These are phyloP conservation scores for Saccharum hybrid DNA, from an alignment of 202 grass and related monocot species.

Conservation along the genomic window DNA sequence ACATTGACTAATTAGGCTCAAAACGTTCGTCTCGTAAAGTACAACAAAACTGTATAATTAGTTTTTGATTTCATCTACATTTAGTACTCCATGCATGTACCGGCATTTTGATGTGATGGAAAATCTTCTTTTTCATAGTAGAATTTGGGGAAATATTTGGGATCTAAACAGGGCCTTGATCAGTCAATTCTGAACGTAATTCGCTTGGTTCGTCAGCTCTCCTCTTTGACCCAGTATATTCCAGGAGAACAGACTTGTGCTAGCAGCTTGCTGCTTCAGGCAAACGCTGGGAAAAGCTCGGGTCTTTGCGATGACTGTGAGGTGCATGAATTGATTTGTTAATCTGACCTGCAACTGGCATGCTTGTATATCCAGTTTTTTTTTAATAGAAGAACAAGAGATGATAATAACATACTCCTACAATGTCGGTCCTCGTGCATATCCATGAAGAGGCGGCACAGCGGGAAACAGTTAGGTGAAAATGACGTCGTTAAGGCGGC, in stretches of 20 bases:
- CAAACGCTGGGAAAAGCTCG: background rate
- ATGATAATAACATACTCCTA: background rate
- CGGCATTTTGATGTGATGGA: too few species aligned
- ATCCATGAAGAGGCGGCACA: background rate
- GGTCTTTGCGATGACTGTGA: conserved; percentile 1
- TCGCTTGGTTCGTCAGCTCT: background rate
- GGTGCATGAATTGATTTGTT: background rate
- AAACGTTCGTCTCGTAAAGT: too few species aligned
- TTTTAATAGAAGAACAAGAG: background rate
- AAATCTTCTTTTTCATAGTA: too few species aligned
- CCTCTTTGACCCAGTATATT: conserved; percentile 32
- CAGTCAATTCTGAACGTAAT: too few species aligned
- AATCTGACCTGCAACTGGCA: conserved; percentile 11
- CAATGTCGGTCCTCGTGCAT: conserved; percentile 6
- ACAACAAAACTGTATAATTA: too few species aligned
- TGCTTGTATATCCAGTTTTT: background rate
- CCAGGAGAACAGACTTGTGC: background rate
- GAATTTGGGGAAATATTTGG: too few species aligned
- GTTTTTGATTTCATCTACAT: too few species aligned
- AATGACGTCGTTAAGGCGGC: background rate
- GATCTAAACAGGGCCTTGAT: too few species aligned
- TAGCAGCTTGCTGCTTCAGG: background rate
- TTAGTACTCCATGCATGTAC: too few species aligned
- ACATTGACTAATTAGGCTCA: too few species aligned
- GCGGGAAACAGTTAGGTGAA: conserved; percentile 9